These are phyloP conservation scores for Brassica incana DNA, from an alignment of 345 rosid genomes.

Conservation along the genomic window DNA sequence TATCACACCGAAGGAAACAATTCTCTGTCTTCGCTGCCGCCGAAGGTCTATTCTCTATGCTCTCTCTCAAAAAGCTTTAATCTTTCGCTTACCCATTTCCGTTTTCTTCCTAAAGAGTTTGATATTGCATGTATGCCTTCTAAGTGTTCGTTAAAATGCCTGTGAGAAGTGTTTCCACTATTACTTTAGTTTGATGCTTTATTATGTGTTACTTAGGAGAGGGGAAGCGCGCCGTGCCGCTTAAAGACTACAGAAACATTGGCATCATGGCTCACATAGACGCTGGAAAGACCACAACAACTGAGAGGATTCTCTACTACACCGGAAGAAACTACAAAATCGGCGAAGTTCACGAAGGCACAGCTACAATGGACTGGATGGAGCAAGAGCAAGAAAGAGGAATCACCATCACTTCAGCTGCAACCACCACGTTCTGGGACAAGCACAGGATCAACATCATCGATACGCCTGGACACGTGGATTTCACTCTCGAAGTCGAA, in stretches of 20 bases:
- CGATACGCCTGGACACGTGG: slow-evolving; percentile 95
- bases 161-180: slow-evolving; percentile 3
- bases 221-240: slow-evolving; percentile 63
- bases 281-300: slow-evolving; percentile 97
- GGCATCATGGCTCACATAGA: slow-evolving; percentile 99
- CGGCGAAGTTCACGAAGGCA: slow-evolving; percentile 96
- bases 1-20: slow-evolving; percentile 45
- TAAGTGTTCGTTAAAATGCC: slow-evolving; percentile 38
- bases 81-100: neutral
- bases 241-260: slow-evolving; percentile 84
- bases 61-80: neutral
- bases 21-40: slow-evolving; percentile 81
- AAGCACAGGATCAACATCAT: slow-evolving; percentile 91
- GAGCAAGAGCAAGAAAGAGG: slow-evolving; percentile 99
- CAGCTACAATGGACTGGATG: slow-evolving; percentile 99
- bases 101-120: neutral
- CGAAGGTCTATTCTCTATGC: slow-evolving; percentile 45
- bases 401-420: slow-evolving; percentile 95
- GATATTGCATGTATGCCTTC: slow-evolving; percentile 2
- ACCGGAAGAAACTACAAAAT: slow-evolving; percentile 97
- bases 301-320: slow-evolving; percentile 80
- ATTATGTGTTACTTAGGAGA: slow-evolving; percentile 40
- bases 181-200: neutral
- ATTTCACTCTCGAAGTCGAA: slow-evolving; percentile 96
- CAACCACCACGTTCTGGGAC: slow-evolving; percentile 92